phyloP scores from a whole-genome alignment of 2,329 filamentous ascomycete genomes.

The Aspergillus sp. region DNA sequence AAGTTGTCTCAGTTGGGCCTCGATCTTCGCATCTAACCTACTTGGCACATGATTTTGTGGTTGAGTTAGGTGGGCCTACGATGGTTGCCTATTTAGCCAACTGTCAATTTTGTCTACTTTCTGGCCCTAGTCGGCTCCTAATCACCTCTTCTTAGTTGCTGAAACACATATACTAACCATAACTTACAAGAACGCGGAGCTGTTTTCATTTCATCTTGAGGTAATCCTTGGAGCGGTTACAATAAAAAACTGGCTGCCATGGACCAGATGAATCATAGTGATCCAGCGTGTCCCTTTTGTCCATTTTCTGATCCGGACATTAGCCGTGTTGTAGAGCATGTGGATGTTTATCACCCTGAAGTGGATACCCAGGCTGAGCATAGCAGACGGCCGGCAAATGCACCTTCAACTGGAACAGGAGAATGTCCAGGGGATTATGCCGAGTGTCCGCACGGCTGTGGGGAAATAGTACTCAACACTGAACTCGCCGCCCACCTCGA shows the following conservation, averaged over 20 bases:
- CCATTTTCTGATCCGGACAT: slow-evolving; percentile 44
- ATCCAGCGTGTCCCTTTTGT: slow-evolving; percentile 48
- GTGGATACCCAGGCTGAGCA: slow-evolving; percentile 29
- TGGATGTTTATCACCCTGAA: slow-evolving; percentile 50
- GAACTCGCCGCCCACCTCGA: slow-evolving; percentile 63
- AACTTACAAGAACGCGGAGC: neutral
- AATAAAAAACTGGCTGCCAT: slow-evolving; percentile 13
- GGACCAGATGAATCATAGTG: slow-evolving; percentile 19
- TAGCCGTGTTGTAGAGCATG: slow-evolving; percentile 46
- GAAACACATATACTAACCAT: neutral
- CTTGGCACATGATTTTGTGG: neutral
- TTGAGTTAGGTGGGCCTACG: neutral
- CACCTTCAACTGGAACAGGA: slow-evolving; percentile 4
- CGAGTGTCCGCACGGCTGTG: slow-evolving; percentile 61
- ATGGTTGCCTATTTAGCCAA: neutral
- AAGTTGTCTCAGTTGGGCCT: neutral
- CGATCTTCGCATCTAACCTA: neutral
- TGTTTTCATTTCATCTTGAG: neutral
- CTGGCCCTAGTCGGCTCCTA: neutral
- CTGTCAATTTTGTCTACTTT: neutral
- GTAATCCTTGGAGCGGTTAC: neutral
- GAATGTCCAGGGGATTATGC: slow-evolving; percentile 43
- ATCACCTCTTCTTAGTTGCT: neutral
- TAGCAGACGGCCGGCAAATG: slow-evolving; percentile 13
- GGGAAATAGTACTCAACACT: slow-evolving; percentile 55